Percentiles rank a stretch among this genome's conserved stretches.
These are phyloP conservation scores for Flaveria sonorensis DNA, from an alignment of 129 eudicot genomes.

Conservation along the genomic window DNA sequence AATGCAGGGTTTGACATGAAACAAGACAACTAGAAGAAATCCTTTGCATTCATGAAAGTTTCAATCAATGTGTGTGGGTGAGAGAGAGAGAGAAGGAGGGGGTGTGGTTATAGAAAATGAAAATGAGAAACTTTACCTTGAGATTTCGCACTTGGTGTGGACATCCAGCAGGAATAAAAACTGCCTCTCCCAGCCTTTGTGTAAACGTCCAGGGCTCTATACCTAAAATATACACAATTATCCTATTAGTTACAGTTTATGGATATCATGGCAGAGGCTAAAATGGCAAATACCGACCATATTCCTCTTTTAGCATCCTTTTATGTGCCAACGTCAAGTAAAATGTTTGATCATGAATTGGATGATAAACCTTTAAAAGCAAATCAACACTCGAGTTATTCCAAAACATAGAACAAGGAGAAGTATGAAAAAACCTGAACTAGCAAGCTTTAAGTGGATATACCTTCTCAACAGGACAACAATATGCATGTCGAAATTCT, in stretches of 20 bases:
- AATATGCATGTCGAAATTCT: constrained; percentile 76
- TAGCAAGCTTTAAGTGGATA: background rate
- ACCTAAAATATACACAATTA: constrained; percentile 41
- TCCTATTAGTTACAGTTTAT: constrained; percentile 21
- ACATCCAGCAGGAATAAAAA: constrained; percentile 97
- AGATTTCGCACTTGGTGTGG: constrained; percentile 97
- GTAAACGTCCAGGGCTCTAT: constrained; percentile 91
- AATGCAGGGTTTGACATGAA: no score
- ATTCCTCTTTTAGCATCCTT: constrained; percentile 80
- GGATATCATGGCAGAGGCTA: constrained; percentile 5
- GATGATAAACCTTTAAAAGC: constrained; percentile 66
- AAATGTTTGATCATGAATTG: constrained; percentile 89
- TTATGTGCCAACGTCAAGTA: constrained; percentile 77
- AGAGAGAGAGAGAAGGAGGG: background rate
- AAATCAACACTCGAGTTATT: background rate
- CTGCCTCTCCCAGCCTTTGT: constrained; percentile 91
- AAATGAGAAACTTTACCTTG: constrained; percentile 47
- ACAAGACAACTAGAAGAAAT: no score
- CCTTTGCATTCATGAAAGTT: background rate
- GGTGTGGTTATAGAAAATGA: background rate
- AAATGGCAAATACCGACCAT: constrained; percentile 47
- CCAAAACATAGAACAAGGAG: background rate
- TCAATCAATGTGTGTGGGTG: background rate
- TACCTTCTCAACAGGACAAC: constrained; percentile 86
- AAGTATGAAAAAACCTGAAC: background rate